Evolutionary conservation across 192 early-diverging fungal species (phyloP).

Genomic region (Entomortierella parvispora): DNA sequence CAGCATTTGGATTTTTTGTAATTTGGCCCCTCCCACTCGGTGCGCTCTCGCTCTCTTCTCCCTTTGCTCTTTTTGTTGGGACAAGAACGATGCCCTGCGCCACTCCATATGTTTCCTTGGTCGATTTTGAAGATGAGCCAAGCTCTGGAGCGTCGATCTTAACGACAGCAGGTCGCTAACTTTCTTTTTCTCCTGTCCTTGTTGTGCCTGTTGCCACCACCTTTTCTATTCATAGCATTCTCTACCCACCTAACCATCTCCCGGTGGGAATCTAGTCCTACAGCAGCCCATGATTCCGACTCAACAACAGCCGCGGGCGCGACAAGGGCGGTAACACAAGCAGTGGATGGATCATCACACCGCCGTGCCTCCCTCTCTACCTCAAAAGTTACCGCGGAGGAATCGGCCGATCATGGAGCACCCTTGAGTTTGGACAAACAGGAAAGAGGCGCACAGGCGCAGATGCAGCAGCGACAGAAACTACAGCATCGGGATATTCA

Average conservation of each 20-base stretch:
- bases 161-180: no score
- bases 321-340: neutral
- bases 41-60: neutral
- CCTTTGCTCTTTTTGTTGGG: neutral
- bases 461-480: no score
- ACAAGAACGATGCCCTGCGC: neutral
- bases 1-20: conserved; percentile 3
- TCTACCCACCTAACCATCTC: conserved; percentile 40
- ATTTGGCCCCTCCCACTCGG: conserved; percentile 12
- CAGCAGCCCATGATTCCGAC: neutral
- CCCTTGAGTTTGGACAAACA: neutral
- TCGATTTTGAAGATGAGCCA: no score
- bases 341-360: neutral
- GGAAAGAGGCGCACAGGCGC: neutral
- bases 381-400: neutral
- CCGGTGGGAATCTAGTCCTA: conserved; percentile 26
- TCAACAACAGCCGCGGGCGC: neutral
- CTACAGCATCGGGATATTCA: no score
- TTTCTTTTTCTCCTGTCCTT: neutral
- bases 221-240: conserved; percentile 43
- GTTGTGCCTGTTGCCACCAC: neutral
- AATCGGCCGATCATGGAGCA: neutral
- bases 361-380: neutral
- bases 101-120: no score
- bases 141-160: no score